A percentile compares a stretch with the other conserved stretches of the same genome.
These are phyloP conservation scores for Neurospora tetraspora DNA, from an alignment of 495 filamentous ascomycete genomes.

Conservation along the genomic window DNA sequence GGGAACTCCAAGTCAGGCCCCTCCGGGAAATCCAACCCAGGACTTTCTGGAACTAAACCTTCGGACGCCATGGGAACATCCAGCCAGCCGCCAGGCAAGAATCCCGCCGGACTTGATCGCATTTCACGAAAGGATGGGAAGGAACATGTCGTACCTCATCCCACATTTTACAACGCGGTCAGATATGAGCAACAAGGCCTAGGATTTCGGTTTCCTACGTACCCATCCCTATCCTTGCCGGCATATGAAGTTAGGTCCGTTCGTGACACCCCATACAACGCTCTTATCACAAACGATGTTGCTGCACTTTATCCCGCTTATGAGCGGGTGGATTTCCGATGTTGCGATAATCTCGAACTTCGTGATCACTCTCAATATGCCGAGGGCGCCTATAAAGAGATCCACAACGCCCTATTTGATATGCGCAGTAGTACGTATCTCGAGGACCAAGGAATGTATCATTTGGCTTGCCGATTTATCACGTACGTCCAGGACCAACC, in stretches of 20 bases:
- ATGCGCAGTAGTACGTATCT: not conserved
- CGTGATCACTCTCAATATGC: not conserved
- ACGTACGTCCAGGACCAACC: slow-evolving; percentile 1
- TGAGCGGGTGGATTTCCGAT: not conserved
- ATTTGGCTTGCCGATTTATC: not conserved
- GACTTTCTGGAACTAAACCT: not conserved
- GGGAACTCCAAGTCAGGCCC: not conserved
- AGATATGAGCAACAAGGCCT: not conserved
- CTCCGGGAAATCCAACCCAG: not conserved
- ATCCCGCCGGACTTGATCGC: not conserved
- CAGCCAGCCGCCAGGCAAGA: not conserved
- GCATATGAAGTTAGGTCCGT: not conserved
- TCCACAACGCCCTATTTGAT: not conserved
- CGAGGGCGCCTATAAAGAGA: not conserved
- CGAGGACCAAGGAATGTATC: not conserved
- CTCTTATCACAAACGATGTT: not conserved
- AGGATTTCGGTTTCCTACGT: not conserved
- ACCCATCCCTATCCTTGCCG: not conserved
- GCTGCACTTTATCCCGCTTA: not conserved
- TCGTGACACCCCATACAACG: not conserved
- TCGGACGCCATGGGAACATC: not conserved
- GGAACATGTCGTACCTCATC: not conserved
- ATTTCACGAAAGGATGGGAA: not conserved
- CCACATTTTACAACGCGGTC: not conserved
- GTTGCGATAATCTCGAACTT: not conserved